A percentile compares a stretch with the other conserved stretches of the same genome.
Conservation (phyloP, 2,329 filamentous ascomycete species). For the Acrocalymma vagum region DNA sequence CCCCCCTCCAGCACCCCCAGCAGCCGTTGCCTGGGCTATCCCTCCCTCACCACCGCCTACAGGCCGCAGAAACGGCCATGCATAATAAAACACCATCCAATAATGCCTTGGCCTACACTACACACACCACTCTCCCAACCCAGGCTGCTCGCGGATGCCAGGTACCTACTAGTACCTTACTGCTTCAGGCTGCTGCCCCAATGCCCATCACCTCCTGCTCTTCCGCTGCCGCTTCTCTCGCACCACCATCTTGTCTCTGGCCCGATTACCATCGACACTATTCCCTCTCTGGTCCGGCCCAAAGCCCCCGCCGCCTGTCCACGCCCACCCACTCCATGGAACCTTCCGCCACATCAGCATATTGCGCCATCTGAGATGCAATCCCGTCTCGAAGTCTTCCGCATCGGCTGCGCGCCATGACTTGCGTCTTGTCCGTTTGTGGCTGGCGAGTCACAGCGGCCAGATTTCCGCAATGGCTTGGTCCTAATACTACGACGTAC, state of each 20-base stretch:
- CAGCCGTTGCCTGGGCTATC: constrained; percentile 19
- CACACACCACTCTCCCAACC: constrained; percentile 5
- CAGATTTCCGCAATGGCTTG: neutral
- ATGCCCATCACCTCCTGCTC: constrained; percentile 1
- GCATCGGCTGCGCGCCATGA: constrained; percentile 11
- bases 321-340: neutral
- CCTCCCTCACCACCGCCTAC: constrained; percentile 12
- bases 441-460: constrained; percentile 3
- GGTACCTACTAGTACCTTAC: no score
- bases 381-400: constrained; percentile 7
- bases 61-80: constrained; percentile 23
- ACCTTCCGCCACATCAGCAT: constrained; percentile 5
- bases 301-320: no score
- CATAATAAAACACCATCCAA: constrained; percentile 17
- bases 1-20: constrained; percentile 23
- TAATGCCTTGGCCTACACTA: constrained; percentile 7
- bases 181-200: constrained; percentile 4
- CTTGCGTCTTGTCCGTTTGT: constrained; percentile 5
- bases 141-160: no score
- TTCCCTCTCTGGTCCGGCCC: neutral
- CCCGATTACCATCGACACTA: constrained; percentile 9
- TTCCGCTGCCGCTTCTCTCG: constrained; percentile 18
- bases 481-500: constrained; percentile 10
- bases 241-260: constrained; percentile 22
- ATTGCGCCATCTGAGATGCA: constrained; percentile 6